Conservation (phyloP, 2,329 filamentous ascomycete genomes). For the Pezicula neosporulosa region DNA sequence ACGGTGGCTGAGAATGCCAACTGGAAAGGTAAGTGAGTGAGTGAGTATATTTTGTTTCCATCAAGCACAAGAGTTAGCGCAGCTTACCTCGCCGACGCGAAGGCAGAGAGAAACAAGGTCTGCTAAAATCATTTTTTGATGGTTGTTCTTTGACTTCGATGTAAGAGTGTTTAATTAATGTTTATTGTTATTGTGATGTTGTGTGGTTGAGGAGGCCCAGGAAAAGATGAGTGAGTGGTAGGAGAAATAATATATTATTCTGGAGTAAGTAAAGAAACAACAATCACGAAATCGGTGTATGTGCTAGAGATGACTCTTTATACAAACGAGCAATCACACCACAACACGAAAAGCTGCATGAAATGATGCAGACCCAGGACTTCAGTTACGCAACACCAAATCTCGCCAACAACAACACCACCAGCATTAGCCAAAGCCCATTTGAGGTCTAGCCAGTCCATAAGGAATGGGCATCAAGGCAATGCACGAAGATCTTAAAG, state of each 20-base stretch:
- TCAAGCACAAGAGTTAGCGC: neutral
- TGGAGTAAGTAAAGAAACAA: no score
- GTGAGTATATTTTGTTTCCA: neutral
- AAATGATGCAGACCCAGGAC: no score
- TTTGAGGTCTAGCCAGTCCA: conserved; percentile 5
- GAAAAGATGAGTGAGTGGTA: no score
- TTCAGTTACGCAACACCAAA: no score
- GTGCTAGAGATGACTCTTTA: no score
- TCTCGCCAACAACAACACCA: neutral
- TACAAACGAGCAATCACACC: no score
- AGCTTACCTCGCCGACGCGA: conserved; percentile 22
- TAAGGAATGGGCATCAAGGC: neutral
- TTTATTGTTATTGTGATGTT: neutral
- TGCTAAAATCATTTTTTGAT: conserved; percentile 17
- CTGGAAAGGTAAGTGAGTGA: conserved; percentile 45
- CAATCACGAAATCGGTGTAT: no score
- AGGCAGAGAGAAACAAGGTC: conserved; percentile 18
- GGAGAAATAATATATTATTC: no score
- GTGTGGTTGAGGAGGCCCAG: no score
- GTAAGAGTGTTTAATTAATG: neutral
- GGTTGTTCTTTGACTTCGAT: neutral
- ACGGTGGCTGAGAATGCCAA: conserved; percentile 71
- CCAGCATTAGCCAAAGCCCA: no score
- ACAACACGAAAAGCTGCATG: no score
- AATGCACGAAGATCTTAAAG: no score